A percentile compares a stretch with the other conserved stretches of the same genome.
These are phyloP conservation scores for Ascochyta rabiei DNA, from an alignment of 2,329 filamentous ascomycete genomes.

Conservation along the genomic window DNA sequence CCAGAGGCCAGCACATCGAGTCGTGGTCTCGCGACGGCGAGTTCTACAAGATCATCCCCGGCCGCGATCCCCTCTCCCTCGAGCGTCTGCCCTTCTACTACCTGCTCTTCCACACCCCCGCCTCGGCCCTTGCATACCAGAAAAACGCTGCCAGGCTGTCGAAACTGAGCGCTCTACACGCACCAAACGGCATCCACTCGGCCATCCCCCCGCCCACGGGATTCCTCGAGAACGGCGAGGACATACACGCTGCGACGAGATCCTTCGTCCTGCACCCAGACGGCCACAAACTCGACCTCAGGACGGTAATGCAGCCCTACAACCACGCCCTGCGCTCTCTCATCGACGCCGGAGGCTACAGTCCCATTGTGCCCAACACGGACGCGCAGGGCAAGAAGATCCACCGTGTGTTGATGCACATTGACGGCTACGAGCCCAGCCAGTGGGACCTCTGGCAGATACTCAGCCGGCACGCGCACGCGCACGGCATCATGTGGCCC, in stretches of 20 bases:
- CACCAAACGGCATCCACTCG: slow-evolving; percentile 51
- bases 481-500: slow-evolving; percentile 43
- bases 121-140: slow-evolving; percentile 67
- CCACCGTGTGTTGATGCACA: slow-evolving; percentile 42
- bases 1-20: slow-evolving; percentile 67
- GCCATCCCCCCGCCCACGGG: slow-evolving; percentile 52
- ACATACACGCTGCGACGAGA: slow-evolving; percentile 50
- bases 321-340: slow-evolving; percentile 50
- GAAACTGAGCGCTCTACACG: slow-evolving; percentile 53
- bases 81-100: slow-evolving; percentile 70
- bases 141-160: slow-evolving; percentile 61
- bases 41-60: slow-evolving; percentile 68
- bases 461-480: slow-evolving; percentile 38
- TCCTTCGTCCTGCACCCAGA: slow-evolving; percentile 56
- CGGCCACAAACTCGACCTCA: slow-evolving; percentile 29
- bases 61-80: slow-evolving; percentile 67
- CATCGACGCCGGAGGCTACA: slow-evolving; percentile 41
- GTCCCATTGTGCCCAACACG: slow-evolving; percentile 32
- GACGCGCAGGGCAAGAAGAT: slow-evolving; percentile 24
- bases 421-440: slow-evolving; percentile 44
- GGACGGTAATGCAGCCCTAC: slow-evolving; percentile 44
- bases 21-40: slow-evolving; percentile 66
- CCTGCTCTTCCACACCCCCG: slow-evolving; percentile 67
- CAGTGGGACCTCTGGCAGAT: slow-evolving; percentile 36
- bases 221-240: slow-evolving; percentile 55